phyloP scores from a whole-genome alignment of 768 basidiomycete genomes.

The Macrocybe gigantea region DNA sequence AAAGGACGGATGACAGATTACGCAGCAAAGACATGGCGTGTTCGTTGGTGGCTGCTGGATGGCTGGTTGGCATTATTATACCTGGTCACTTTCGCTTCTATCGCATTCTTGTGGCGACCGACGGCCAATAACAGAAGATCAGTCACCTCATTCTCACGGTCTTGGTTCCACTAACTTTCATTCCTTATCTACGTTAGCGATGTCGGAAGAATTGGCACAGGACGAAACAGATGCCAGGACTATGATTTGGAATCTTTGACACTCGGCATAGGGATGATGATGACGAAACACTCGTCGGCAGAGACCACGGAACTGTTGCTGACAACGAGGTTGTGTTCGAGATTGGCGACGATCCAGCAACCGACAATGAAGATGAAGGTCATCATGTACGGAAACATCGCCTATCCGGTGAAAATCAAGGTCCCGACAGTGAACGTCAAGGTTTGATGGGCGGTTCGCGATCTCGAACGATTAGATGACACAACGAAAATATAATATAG shows the following conservation, averaged over 20 bases:
- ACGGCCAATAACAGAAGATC: conserved; percentile 85
- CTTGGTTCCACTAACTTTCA: conserved; percentile 17
- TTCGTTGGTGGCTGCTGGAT: conserved; percentile 95
- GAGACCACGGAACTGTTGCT: conserved; percentile 43
- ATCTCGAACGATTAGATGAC: too few species aligned
- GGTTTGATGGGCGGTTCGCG: conserved; percentile 47
- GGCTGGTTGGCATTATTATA: conserved; percentile 92
- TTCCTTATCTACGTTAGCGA: conserved; percentile 63
- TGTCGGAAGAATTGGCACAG: conserved; percentile 96
- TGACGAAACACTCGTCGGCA: conserved; percentile 66
- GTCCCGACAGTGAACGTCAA: conserved; percentile 52
- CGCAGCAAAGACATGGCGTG: conserved; percentile 83
- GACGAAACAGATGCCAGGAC: conserved; percentile 93
- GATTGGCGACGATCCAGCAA: conserved; percentile 73
- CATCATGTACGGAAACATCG: conserved; percentile 45
- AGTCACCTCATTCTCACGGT: conserved; percentile 24
- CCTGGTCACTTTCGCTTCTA: conserved; percentile 69
- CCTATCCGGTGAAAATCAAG: conserved; percentile 39
- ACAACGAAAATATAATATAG: too few species aligned
- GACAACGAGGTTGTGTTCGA: conserved; percentile 83
- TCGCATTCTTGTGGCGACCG: conserved; percentile 92
- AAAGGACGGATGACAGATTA: conserved; percentile 52
- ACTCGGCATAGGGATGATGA: conserved; percentile 54
- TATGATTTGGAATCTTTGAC: conserved; percentile 79
- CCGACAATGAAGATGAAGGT: conserved; percentile 55